Evolutionary conservation across 176 grass and related monocot genomes (phyloP).

Genomic region (Carex cristatella): DNA sequence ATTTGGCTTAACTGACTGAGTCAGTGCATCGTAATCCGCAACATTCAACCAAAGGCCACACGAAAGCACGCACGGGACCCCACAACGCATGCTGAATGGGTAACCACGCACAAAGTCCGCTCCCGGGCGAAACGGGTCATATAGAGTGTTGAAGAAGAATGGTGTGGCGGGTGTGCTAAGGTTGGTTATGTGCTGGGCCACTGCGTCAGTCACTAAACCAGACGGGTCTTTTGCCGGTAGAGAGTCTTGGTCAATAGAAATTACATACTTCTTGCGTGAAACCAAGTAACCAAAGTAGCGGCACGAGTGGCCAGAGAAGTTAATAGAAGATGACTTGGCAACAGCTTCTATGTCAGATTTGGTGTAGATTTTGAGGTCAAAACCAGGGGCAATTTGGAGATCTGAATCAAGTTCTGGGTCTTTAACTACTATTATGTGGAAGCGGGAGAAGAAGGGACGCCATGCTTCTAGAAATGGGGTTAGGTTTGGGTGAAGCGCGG

Average conservation of each 20-base stretch:
- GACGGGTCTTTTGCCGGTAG: slow-evolving; percentile 62
- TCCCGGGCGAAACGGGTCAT: slow-evolving; percentile 71
- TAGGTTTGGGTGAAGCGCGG: slow-evolving; percentile 71
- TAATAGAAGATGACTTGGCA: slow-evolving; percentile 47
- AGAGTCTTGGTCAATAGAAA: slow-evolving; percentile 83
- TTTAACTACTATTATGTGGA: slow-evolving; percentile 80
- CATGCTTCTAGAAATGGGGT: slow-evolving; percentile 76
- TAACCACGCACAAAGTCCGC: slow-evolving; percentile 96
- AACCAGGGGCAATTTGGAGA: slow-evolving; percentile 63
- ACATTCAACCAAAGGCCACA: slow-evolving; percentile 89
- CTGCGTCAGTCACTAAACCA: slow-evolving; percentile 53
- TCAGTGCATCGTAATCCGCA: slow-evolving; percentile 79
- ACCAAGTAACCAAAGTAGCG: slow-evolving; percentile 86
- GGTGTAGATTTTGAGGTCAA: slow-evolving; percentile 64
- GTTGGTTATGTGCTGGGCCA: slow-evolving; percentile 74
- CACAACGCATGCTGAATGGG: slow-evolving; percentile 79
- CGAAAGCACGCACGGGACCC: slow-evolving; percentile 70
- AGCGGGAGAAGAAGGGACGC: slow-evolving; percentile 80
- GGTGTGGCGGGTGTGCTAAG: slow-evolving; percentile 69
- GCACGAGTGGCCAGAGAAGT: slow-evolving; percentile 70
- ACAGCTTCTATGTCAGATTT: slow-evolving; percentile 65
- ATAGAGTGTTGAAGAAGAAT: slow-evolving; percentile 93
- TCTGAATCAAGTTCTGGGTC: slow-evolving; percentile 63
- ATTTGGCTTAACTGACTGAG: slow-evolving; percentile 81
- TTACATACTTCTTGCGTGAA: slow-evolving; percentile 72